A percentile compares a stretch with the other conserved stretches of the same genome.
phyloP scores from a whole-genome alignment of 495 filamentous ascomycete genomes.

The Gamarada debralockiae region DNA sequence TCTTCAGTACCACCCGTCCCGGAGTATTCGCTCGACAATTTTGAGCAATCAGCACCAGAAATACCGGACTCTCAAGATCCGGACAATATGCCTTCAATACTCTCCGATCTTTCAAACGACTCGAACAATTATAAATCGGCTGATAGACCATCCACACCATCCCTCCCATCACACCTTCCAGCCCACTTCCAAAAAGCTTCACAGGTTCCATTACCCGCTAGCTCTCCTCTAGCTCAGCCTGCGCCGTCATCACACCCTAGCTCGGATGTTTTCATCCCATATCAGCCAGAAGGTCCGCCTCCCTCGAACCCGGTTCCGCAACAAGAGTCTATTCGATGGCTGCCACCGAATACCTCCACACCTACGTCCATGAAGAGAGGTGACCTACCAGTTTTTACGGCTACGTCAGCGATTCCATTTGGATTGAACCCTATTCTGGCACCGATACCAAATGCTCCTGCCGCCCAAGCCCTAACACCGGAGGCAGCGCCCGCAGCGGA shows the following conservation, averaged over 20 bases:
- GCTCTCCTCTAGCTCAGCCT: constrained; percentile 12
- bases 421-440: constrained; percentile 2
- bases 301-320: constrained; percentile 8
- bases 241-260: constrained; percentile 3
- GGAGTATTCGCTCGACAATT: too few species aligned
- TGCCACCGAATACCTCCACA: constrained; percentile 23
- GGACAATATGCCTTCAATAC: too few species aligned
- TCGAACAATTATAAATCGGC: background rate
- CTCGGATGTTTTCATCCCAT: constrained; percentile 27
- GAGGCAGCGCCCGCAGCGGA: background rate
- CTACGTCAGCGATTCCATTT: constrained; percentile 48
- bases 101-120: too few species aligned
- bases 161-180: constrained; percentile 3
- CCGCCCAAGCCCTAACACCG: too few species aligned
- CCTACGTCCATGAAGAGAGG: constrained; percentile 32
- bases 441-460: background rate
- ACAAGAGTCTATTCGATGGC: constrained; percentile 14
- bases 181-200: constrained; percentile 9
- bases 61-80: too few species aligned
- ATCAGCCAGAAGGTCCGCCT: constrained; percentile 26
- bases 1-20: too few species aligned
- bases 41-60: too few species aligned
- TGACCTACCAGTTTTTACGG: constrained; percentile 48
- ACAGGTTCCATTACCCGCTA: constrained; percentile 20
- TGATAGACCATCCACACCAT: constrained; percentile 7